Evolutionary conservation across 169 alveolate species (phyloP).

Genomic region (Perkinsus marinus): DNA sequence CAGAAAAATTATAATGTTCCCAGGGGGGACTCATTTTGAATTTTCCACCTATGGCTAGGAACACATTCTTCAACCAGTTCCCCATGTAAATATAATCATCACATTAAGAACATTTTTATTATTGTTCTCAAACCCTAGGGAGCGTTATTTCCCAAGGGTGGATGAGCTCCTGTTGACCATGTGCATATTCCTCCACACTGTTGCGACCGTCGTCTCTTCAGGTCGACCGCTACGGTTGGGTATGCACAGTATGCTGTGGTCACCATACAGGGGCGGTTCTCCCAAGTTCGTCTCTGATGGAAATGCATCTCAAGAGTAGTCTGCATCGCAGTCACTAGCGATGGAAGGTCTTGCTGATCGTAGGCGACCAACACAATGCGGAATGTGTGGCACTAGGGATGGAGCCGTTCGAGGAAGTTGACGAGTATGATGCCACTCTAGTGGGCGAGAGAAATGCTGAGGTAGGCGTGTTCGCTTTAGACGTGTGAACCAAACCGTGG

Average conservation of each 20-base stretch:
- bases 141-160: no score
- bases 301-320: background rate
- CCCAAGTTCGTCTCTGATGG: background rate
- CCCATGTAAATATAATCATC: no score
- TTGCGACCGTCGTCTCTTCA: background rate
- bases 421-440: background rate
- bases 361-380: background rate
- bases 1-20: no score
- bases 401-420: background rate
- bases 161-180: no score
- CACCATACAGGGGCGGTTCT: background rate
- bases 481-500: background rate
- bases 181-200: no score
- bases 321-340: background rate
- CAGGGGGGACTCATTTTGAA: no score
- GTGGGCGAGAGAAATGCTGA: background rate
- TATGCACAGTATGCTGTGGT: background rate
- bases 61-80: no score
- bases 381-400: background rate
- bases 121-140: no score
- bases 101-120: no score
- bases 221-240: background rate
- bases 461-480: no score
- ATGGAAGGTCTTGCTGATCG: background rate
- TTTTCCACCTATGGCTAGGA: no score